Evolutionary conservation across 2,329 filamentous ascomycete genomes (phyloP).

Genomic region (Aspergillus eucalypticola): DNA sequence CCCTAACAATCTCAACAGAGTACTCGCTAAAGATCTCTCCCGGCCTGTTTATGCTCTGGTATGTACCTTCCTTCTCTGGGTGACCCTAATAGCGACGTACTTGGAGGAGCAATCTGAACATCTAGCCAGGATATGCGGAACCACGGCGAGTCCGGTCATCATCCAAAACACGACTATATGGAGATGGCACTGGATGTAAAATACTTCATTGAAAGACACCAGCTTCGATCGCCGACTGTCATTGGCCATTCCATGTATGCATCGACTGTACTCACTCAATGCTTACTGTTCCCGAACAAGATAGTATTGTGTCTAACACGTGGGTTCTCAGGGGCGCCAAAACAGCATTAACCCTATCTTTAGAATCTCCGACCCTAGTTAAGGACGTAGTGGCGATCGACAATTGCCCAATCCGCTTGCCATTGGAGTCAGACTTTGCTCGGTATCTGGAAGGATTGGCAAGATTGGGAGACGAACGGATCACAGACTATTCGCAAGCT

Average conservation of each 20-base stretch:
- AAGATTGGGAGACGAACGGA: background rate
- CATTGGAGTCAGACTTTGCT: slow-evolving; percentile 20
- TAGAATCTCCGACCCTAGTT: slow-evolving; percentile 21
- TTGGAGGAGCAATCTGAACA: accelerated
- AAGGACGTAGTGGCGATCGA: slow-evolving; percentile 26
- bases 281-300: background rate
- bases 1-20: slow-evolving; percentile 15
- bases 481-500: slow-evolving; percentile 5
- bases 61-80: background rate
- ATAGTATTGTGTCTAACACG: no score
- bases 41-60: slow-evolving; percentile 7
- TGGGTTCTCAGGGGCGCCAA: slow-evolving; percentile 10
- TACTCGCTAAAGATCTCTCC: slow-evolving; percentile 9
- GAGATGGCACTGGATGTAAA: slow-evolving; percentile 28
- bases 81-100: no score
- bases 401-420: slow-evolving; percentile 23
- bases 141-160: slow-evolving; percentile 83
- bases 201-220: slow-evolving; percentile 21
- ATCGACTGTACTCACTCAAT: background rate
- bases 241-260: slow-evolving; percentile 14
- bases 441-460: slow-evolving; percentile 55
- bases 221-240: slow-evolving; percentile 10
- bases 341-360: slow-evolving; percentile 24
- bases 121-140: slow-evolving; percentile 74
- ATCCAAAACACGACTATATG: slow-evolving; percentile 23